Percentiles rank a stretch among this genome's conserved stretches.
Conservation (phyloP, 768 basidiomycete genomes). For the Hemileccinum impolitum region DNA sequence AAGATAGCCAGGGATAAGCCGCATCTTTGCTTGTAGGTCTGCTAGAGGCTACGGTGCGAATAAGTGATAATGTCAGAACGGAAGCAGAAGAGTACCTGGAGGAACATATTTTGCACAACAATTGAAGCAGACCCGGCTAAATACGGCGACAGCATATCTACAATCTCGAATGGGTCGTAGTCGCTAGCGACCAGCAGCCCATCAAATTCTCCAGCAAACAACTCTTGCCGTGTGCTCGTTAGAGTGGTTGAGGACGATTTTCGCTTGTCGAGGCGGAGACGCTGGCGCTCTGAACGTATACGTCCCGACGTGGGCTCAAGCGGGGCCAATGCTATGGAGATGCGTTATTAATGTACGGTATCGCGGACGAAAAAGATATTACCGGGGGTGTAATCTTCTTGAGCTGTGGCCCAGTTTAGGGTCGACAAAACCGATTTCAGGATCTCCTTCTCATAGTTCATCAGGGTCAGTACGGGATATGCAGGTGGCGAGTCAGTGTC, state of each 20-base stretch:
- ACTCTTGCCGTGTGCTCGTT: slow-evolving; percentile 64
- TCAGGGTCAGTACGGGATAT: slow-evolving; percentile 74
- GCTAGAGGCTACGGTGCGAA: slow-evolving; percentile 56
- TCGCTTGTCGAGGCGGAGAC: slow-evolving; percentile 69
- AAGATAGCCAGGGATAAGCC: slow-evolving; percentile 63
- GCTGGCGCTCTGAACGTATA: slow-evolving; percentile 70
- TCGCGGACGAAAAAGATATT: slow-evolving; percentile 15
- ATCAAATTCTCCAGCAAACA: slow-evolving; percentile 87
- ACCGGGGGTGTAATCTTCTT: slow-evolving; percentile 73
- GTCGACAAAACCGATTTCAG: slow-evolving; percentile 55
- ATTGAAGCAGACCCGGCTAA: slow-evolving; percentile 83
- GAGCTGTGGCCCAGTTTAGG: slow-evolving; percentile 89
- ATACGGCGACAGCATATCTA: slow-evolving; percentile 71
- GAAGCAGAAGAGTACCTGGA: slow-evolving; percentile 49
- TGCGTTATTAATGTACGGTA: slow-evolving; percentile 3
- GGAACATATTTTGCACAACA: slow-evolving; percentile 80
- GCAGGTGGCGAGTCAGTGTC: slow-evolving; percentile 92
- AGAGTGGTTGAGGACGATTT: slow-evolving; percentile 66
- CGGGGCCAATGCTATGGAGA: slow-evolving; percentile 50
- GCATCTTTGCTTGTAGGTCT: slow-evolving; percentile 69
- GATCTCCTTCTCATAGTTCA: slow-evolving; percentile 75
- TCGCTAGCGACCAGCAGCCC: slow-evolving; percentile 82
- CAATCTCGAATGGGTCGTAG: slow-evolving; percentile 80
- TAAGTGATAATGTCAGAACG: slow-evolving; percentile 4
- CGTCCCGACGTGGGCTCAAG: slow-evolving; percentile 55